Base-by-base conservation (phyloP, 331 rosid species). In the Saraca asoca region DNA sequence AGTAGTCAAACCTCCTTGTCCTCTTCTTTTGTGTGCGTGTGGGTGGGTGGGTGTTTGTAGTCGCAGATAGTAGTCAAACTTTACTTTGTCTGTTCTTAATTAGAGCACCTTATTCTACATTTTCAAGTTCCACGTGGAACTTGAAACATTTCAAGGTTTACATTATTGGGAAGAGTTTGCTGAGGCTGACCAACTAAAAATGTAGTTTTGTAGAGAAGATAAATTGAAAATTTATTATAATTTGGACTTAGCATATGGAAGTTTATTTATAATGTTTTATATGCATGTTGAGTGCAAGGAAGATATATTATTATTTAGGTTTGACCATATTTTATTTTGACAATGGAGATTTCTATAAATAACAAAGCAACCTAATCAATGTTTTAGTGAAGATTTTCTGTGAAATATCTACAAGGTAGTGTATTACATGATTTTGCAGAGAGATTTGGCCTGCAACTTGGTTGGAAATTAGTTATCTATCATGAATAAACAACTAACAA, bases 401-500 rank as follows among this genome's bases (percentile, higher is more conserved):
- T 16, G 57, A 66, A 37, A 12, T 20, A 58, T 57, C n/a, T 14
- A 20, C 41, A 7, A 10, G 11, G 11, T 19, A 24, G 29, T 55
- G 15, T 17, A 53, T 16, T 38, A 33, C 50, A n/a, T 14, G 43
- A n/a, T 37, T 17, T 58, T 11, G 15, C 51, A 54, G 61, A 39
- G 41, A 39, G 42, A 68, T 52, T 2, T 6, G 20, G 59, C 48
- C 39, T 42, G 11, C 62, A 3, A 31, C 69, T 68, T 75, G 18
- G 54, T 18, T 64, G 53, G 42, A 42, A 33, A 20, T 50, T 6
- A 5, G 69, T 44, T 41, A 18, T 24, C 44, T 69, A 29, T 51
- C 45, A 45, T 16, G 61, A 59, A 18, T 49, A 6, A 44, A 63
- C 14, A 16, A 3, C 78, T 81, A 59, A 81, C 41, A 54, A 43